phyloP scores from a whole-genome alignment of 2,329 filamentous ascomycete species.

The Neofusicoccum laricinum region DNA sequence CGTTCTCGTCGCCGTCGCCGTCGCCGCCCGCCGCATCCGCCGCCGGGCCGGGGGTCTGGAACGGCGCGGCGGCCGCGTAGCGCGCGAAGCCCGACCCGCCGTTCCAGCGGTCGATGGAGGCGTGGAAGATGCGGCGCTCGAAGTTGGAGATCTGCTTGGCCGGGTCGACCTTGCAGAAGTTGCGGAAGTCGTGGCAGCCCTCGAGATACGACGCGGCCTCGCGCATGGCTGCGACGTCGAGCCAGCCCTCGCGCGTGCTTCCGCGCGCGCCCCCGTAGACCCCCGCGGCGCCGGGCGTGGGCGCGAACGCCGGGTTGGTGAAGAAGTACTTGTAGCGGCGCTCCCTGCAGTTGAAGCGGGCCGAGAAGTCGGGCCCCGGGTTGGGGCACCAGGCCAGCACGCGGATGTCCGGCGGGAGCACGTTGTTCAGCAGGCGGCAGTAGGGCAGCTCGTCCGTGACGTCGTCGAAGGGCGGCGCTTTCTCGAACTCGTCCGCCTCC shows the following conservation, averaged over 20 bases:
- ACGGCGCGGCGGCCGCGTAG: background rate
- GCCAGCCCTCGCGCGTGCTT: constrained; percentile 59
- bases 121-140: constrained; percentile 71
- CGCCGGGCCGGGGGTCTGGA: constrained; percentile 22
- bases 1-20: constrained; percentile 16
- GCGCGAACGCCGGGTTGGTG: constrained; percentile 83
- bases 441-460: constrained; percentile 82
- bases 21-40: constrained; percentile 17
- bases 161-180: constrained; percentile 92
- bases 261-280: constrained; percentile 36
- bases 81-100: constrained; percentile 12
- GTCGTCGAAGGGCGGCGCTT: constrained; percentile 55
- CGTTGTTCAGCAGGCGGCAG: constrained; percentile 75
- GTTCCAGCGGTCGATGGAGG: constrained; percentile 61
- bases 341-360: constrained; percentile 88
- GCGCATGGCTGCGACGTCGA: constrained; percentile 85
- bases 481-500: background rate
- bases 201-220: constrained; percentile 75
- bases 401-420: constrained; percentile 86
- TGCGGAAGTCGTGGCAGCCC: constrained; percentile 89
- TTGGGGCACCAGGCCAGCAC: constrained; percentile 89
- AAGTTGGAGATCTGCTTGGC: constrained; percentile 88
- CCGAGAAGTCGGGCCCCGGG: constrained; percentile 77
- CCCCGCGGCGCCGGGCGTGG: constrained; percentile 57
- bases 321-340: constrained; percentile 96